Base-by-base conservation (phyloP, 768 basidiomycete genomes). In the Collybia sordida region DNA sequence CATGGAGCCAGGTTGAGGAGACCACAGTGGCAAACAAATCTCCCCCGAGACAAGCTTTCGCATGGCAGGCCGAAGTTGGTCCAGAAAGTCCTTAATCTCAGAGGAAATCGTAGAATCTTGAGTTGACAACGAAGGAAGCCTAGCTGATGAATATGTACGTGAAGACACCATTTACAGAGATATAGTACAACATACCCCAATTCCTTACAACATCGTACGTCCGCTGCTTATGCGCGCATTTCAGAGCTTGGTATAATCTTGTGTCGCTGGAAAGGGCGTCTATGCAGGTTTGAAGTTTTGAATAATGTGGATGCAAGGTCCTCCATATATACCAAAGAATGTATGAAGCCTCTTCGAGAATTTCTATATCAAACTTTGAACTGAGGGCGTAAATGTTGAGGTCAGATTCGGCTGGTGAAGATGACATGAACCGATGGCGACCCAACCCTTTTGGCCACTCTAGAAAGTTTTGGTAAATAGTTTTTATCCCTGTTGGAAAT, bases 281-380 rank as follows among this genome's bases (percentile, higher is more conserved):
- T 12, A 71, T 64, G 57, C 72, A 75, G 2, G 68, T 63, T 27
- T 62, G 56, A 21, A 72, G 60, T 3, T 63, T 64, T 15, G 69
- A 61, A 46, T 65, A 68, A 35, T 45, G 50, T 1, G 66, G 56
- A 44, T 63, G 54, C 36, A 56, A 59, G 38, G 60, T 56, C 42
- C 59, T 64, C 69, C 72, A 74, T 40, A 75, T 61, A 47, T 65
- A 57, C 71, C 72, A 74, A 15, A 76, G 63, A 23, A 74, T 54
- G 45, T 65, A 66, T 0, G 71, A 70, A 1, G 74, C 74, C 50
- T 73, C 72, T 59, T 74, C 72, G 4, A 62, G 61, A 18, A 70
- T 57, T 17, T 70, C 54, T 14, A 70, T 55, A 61, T 74, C 62
- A 59, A 72, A 70, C 54, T 65, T 72, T 3, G 68, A 63, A 42